phyloP scores from a whole-genome alignment of 345 rosid species.

The Erucastrum elatum region DNA sequence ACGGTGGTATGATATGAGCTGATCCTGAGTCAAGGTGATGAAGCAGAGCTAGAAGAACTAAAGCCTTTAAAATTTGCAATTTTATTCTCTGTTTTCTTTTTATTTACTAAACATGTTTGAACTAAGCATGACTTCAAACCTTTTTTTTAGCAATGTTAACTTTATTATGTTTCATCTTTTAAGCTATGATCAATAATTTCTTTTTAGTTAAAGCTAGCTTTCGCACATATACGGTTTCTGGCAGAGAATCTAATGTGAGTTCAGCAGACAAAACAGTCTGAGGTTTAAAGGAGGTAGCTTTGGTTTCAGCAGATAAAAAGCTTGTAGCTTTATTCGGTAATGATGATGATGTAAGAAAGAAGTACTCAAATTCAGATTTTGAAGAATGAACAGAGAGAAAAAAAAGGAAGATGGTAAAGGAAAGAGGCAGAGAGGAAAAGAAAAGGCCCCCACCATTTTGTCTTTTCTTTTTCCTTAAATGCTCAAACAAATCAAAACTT shows the following conservation, averaged over 20 bases:
- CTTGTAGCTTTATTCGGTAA: neutral
- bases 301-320: neutral
- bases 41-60: constrained; percentile 27
- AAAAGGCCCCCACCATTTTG: constrained; percentile 9
- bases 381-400: neutral
- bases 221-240: neutral
- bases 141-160: constrained; percentile 15
- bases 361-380: neutral
- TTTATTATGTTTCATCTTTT: constrained; percentile 17
- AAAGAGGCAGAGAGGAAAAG: neutral
- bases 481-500: neutral
- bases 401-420: neutral
- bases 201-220: neutral
- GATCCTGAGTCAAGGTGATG: neutral
- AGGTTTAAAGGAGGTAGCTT: neutral
- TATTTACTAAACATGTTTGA: neutral
- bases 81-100: constrained; percentile 11
- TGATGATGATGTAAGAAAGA: constrained; percentile 27
- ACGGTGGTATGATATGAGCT: constrained; percentile 50
- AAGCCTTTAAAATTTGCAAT: constrained; percentile 11
- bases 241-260: neutral
- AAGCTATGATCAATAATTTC: neutral
- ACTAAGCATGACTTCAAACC: constrained; percentile 20
- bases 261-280: neutral
- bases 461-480: neutral